Conservation (phyloP, 139 green algal genomes). For the Picochlorum sp. region DNA sequence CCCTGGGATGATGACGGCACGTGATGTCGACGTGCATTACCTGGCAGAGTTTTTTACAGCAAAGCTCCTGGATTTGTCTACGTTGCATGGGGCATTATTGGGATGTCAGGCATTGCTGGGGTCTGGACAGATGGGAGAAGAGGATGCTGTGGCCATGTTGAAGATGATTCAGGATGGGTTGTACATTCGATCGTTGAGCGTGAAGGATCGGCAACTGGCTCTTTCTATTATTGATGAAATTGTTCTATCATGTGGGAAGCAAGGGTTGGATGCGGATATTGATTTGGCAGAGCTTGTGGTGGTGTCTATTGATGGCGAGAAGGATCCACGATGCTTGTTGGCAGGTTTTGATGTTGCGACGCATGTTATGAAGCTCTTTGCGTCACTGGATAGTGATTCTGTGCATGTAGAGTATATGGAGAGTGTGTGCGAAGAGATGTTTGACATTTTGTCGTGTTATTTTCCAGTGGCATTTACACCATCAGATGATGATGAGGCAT, state of each 20-base stretch:
- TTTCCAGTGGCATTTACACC: slow-evolving; percentile 86
- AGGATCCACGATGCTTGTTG: slow-evolving; percentile 82
- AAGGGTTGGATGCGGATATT: slow-evolving; percentile 10
- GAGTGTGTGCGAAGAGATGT: slow-evolving; percentile 55
- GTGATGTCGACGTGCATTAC: slow-evolving; percentile 6
- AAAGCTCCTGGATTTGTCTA: slow-evolving; percentile 23
- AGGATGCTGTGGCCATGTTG: slow-evolving; percentile 8
- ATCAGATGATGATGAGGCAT: slow-evolving; percentile 31
- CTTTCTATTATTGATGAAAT: slow-evolving; percentile 9
- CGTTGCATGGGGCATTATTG: slow-evolving; percentile 19
- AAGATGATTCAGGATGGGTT: slow-evolving; percentile 6
- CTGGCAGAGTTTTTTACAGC: slow-evolving; percentile 29
- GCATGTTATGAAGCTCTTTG: slow-evolving; percentile 14
- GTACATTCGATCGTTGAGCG: slow-evolving; percentile 17
- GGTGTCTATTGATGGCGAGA: slow-evolving; percentile 71
- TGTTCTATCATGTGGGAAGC: neutral
- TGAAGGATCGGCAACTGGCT: slow-evolving; percentile 7
- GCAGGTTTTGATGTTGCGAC: slow-evolving; percentile 44
- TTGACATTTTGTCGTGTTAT: slow-evolving; percentile 79
- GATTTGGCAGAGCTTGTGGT: slow-evolving; percentile 22
- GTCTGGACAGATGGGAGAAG: neutral
- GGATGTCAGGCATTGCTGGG: slow-evolving; percentile 20
- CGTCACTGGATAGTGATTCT: neutral
- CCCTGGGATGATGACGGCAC: neutral
- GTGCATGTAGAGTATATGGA: slow-evolving; percentile 11